Evolutionary conservation across 345 rosid species (phyloP).

Genomic region (Salix exigua): DNA sequence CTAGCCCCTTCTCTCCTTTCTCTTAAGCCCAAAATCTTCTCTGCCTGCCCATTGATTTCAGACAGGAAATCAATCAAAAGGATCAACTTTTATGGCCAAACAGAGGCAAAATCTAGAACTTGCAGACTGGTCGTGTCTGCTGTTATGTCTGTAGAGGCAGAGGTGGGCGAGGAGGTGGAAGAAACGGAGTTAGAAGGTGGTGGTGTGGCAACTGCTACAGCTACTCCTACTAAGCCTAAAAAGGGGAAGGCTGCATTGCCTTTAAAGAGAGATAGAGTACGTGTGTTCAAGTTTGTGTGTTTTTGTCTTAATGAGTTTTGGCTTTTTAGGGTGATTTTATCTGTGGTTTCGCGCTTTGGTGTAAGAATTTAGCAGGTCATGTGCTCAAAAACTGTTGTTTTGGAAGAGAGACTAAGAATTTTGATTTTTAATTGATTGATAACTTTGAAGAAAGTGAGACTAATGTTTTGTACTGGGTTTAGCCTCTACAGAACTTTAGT

Average conservation of each 20-base stretch:
- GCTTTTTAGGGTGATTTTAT: constrained; percentile 7
- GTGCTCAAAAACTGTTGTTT: neutral
- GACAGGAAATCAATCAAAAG: constrained; percentile 24
- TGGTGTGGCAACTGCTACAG: constrained; percentile 37
- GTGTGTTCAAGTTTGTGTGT: constrained; percentile 8
- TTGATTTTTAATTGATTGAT: neutral
- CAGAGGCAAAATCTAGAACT: constrained; percentile 23
- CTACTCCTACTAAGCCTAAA: constrained; percentile 60
- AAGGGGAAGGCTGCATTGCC: constrained; percentile 82
- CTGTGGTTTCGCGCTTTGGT: constrained; percentile 10
- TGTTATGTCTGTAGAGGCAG: constrained; percentile 45
- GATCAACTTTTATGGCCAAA: constrained; percentile 12
- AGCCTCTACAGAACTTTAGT: neutral
- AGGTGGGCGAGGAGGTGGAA: constrained; percentile 41
- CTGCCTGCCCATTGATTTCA: constrained; percentile 36
- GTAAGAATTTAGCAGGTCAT: neutral
- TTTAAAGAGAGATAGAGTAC: constrained; percentile 87
- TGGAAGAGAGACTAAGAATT: neutral
- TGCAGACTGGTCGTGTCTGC: constrained; percentile 36
- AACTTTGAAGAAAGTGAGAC: neutral
- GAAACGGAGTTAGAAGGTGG: constrained; percentile 28
- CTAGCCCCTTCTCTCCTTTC: constrained; percentile 44
- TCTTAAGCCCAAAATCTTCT: constrained; percentile 42
- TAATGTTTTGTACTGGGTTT: neutral
- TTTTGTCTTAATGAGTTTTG: neutral